A percentile compares a stretch with the other conserved stretches of the same genome.
These are phyloP conservation scores for Sanghuangporus sanghuang DNA, from an alignment of 1,284 basidiomycete species.

Conservation along the genomic window DNA sequence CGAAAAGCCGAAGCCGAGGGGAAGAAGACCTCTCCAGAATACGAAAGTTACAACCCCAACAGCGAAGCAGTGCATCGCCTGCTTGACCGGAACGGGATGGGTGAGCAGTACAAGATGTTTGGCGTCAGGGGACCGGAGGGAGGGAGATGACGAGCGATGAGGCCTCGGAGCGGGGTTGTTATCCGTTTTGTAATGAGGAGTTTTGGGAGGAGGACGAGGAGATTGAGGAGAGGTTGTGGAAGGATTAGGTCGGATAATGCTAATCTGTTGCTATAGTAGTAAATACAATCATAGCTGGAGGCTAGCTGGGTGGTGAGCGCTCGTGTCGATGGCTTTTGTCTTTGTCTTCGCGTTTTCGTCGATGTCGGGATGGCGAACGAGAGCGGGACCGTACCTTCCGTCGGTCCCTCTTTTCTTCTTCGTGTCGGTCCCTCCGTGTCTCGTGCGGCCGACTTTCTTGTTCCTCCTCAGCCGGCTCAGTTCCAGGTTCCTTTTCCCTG, in stretches of 20 bases:
- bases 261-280: neutral
- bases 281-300: neutral
- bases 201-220: neutral
- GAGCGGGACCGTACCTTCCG: conserved; percentile 23
- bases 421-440: neutral
- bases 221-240: neutral
- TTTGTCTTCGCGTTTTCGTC: neutral
- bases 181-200: conserved; percentile 26
- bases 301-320: neutral
- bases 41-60: conserved; percentile 36
- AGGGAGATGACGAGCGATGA: conserved; percentile 17
- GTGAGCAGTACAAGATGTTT: conserved; percentile 58
- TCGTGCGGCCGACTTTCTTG: neutral
- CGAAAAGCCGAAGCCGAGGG: neutral
- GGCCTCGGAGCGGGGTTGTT: conserved; percentile 22
- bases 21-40: conserved; percentile 26
- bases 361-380: conserved; percentile 16
- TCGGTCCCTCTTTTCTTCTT: neutral
- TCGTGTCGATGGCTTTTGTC: neutral
- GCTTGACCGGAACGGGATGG: conserved; percentile 63
- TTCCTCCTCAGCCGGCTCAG: neutral
- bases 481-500: conserved; percentile 46
- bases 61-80: conserved; percentile 46
- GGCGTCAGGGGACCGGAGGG: conserved; percentile 35
- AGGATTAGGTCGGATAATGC: neutral